A percentile compares a stretch with the other conserved stretches of the same genome.
Evolutionary conservation across 169 alveolate genomes (phyloP).

Genomic region (Plasmodium gonderi): DNA sequence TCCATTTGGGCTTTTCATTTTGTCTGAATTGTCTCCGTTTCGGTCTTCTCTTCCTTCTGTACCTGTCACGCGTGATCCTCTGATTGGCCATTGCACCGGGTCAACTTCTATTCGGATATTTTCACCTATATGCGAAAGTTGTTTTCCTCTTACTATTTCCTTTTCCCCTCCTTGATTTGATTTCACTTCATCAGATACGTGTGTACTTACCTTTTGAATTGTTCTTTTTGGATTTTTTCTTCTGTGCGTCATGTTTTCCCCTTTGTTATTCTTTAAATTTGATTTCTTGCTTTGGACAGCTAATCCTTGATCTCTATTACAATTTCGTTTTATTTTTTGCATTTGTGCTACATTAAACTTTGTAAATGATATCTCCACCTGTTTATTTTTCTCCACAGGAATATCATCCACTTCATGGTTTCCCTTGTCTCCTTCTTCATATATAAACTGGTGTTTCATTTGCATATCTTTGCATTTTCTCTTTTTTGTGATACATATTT

Average conservation of each 20-base stretch:
- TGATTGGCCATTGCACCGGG: too few relatives aligned
- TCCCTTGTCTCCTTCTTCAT: neutral
- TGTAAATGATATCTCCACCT: neutral
- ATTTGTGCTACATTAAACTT: neutral
- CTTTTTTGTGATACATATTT: neutral
- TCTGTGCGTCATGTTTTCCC: neutral
- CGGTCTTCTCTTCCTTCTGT: neutral
- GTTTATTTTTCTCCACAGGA: neutral
- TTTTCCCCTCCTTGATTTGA: too few relatives aligned
- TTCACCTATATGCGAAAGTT: too few relatives aligned
- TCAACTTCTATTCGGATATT: too few relatives aligned
- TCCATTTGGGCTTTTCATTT: neutral
- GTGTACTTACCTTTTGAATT: neutral
- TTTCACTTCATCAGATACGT: neutral
- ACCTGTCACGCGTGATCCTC: neutral
- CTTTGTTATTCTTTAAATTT: neutral
- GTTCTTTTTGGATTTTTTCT: neutral
- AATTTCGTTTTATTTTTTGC: neutral
- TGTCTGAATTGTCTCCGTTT: neutral
- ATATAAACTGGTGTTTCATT: neutral
- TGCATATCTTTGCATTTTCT: neutral
- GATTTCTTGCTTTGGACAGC: neutral
- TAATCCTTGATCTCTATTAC: neutral
- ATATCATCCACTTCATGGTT: too few relatives aligned
- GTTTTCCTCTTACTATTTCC: too few relatives aligned